These are phyloP conservation scores for Primulina tabacum DNA, from an alignment of 257 asterid genomes.

Conservation along the genomic window DNA sequence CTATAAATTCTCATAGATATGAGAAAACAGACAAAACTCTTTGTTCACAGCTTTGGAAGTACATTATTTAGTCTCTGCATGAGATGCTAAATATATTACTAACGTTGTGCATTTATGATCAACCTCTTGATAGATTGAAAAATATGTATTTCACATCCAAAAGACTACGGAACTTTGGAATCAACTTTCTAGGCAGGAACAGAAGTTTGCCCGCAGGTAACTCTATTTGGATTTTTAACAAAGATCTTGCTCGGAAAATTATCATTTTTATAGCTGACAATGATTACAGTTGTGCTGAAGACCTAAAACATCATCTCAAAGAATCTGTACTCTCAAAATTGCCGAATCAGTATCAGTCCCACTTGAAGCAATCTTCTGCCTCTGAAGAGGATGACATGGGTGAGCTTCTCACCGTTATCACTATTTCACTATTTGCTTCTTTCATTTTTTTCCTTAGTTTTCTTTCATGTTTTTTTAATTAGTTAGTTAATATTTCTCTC, in stretches of 20 bases:
- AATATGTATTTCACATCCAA: constrained; percentile 56
- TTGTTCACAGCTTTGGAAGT: constrained; percentile 1
- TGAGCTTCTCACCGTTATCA: constrained; percentile 32
- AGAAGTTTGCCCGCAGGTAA: constrained; percentile 61
- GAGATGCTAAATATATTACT: constrained; percentile 1
- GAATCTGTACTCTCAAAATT: constrained; percentile 74
- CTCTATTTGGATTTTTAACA: neutral
- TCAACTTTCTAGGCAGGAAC: constrained; percentile 69
- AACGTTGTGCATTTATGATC: constrained; percentile 22
- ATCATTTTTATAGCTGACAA: constrained; percentile 15
- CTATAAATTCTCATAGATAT: neutral
- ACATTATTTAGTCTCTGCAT: neutral
- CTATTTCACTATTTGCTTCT: neutral
- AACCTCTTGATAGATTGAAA: constrained; percentile 58
- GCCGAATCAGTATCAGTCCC: constrained; percentile 75
- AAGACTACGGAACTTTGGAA: constrained; percentile 58
- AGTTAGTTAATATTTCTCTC: neutral
- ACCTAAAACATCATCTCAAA: constrained; percentile 59
- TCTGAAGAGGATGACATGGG: constrained; percentile 96
- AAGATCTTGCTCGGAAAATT: constrained; percentile 4
- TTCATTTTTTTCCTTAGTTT: neutral
- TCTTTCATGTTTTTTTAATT: too few relatives aligned
- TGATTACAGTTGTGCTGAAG: constrained; percentile 54
- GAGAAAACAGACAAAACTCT: neutral
- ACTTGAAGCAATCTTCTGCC: constrained; percentile 73